Evolutionary conservation across 768 basidiomycete species (phyloP).

Genomic region (Crucibulum laeve): DNA sequence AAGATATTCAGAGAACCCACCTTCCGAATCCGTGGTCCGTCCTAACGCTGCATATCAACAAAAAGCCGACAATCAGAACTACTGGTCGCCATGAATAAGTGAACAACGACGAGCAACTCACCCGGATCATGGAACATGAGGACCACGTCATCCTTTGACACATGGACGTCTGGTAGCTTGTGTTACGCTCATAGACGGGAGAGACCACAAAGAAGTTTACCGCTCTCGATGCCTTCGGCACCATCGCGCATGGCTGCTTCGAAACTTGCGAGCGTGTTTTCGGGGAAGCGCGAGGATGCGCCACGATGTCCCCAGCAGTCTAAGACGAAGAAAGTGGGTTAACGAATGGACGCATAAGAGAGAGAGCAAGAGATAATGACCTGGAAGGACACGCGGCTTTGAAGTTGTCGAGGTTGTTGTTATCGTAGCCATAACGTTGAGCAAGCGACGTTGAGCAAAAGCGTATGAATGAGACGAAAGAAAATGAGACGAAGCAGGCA

Average conservation of each 20-base stretch:
- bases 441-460: too few relatives aligned
- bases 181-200: slow-evolving; percentile 43
- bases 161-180: slow-evolving; percentile 82
- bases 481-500: too few relatives aligned
- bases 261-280: slow-evolving; percentile 95
- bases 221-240: slow-evolving; percentile 95
- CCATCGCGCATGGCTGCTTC: slow-evolving; percentile 93
- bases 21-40: slow-evolving; percentile 79
- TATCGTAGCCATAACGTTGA: too few relatives aligned
- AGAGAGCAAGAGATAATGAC: background rate
- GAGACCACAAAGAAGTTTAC: slow-evolving; percentile 53
- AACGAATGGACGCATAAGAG: background rate
- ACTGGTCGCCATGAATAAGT: slow-evolving; percentile 4
- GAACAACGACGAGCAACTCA: slow-evolving; percentile 23
- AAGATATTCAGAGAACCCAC: slow-evolving; percentile 23
- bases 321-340: slow-evolving; percentile 11
- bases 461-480: background rate
- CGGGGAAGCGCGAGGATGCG: slow-evolving; percentile 81
- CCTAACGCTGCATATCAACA: slow-evolving; percentile 43
- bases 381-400: slow-evolving; percentile 4
- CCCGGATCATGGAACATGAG: slow-evolving; percentile 96
- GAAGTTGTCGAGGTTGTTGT: too few relatives aligned
- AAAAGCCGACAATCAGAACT: slow-evolving; percentile 10
- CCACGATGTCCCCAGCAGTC: slow-evolving; percentile 71
- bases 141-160: slow-evolving; percentile 82